Conservation (phyloP, 1,139 yeast genomes). For the Scheffersomyces quercinus region DNA sequence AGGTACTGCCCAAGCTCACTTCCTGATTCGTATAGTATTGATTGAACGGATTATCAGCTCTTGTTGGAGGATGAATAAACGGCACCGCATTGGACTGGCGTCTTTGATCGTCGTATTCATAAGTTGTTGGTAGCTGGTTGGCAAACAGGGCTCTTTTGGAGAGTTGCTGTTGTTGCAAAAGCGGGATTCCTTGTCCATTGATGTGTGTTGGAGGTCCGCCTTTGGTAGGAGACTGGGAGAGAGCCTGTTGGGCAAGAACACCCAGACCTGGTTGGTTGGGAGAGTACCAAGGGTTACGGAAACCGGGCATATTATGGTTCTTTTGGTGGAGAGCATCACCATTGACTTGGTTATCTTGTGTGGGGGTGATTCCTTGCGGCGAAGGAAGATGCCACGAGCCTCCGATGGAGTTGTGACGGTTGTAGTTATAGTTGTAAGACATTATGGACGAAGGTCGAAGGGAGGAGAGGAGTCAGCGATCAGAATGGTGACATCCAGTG, state of each 20-base stretch:
- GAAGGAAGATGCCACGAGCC: slow-evolving; percentile 44
- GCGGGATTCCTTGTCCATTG: slow-evolving; percentile 34
- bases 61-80: slow-evolving; percentile 45
- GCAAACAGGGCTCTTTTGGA: slow-evolving; percentile 45
- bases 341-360: slow-evolving; percentile 2
- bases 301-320: slow-evolving; percentile 29
- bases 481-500: neutral
- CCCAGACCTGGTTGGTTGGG: slow-evolving; percentile 12
- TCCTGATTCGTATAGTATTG: slow-evolving; percentile 47
- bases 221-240: slow-evolving; percentile 15
- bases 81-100: slow-evolving; percentile 25
- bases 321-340: slow-evolving; percentile 8
- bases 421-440: slow-evolving; percentile 28
- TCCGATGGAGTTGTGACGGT: slow-evolving; percentile 44
- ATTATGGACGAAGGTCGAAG: slow-evolving; percentile 3
- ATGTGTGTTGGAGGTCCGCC: slow-evolving; percentile 11
- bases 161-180: slow-evolving; percentile 31
- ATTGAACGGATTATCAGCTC: slow-evolving; percentile 50
- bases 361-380: slow-evolving; percentile 19
- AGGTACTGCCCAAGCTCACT: slow-evolving; percentile 25
- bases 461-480: neutral
- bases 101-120: slow-evolving; percentile 37
- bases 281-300: slow-evolving; percentile 49
- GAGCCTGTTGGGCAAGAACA: neutral
- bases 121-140: slow-evolving; percentile 53